Conservation (phyloP, 176 grass and related monocot species). For the Miscanthus lutarioriparius region DNA sequence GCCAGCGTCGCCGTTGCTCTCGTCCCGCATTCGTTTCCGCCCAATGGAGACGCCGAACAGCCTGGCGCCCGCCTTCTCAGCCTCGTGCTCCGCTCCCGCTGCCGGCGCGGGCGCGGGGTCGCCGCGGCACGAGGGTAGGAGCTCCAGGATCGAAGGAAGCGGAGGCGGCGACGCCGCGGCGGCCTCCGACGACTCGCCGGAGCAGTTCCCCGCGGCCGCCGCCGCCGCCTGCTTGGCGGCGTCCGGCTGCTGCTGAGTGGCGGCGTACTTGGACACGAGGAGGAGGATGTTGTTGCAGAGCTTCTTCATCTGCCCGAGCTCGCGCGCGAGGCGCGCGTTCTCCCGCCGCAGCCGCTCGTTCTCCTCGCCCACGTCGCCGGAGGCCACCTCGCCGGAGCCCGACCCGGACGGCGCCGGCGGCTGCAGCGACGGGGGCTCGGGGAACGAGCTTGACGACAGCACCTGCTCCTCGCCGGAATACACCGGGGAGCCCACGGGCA, state of each 20-base stretch:
- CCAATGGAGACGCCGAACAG: slow-evolving; percentile 82
- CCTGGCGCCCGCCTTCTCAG: slow-evolving; percentile 41
- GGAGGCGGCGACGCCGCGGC: background rate
- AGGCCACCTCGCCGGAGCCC: slow-evolving; percentile 19
- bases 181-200: slow-evolving; percentile 34
- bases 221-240: background rate
- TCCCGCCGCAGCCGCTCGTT: slow-evolving; percentile 65
- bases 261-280: slow-evolving; percentile 76
- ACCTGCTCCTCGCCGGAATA: slow-evolving; percentile 71
- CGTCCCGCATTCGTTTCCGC: slow-evolving; percentile 49
- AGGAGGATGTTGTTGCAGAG: slow-evolving; percentile 82
- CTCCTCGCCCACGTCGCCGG: slow-evolving; percentile 54
- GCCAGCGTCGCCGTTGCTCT: background rate
- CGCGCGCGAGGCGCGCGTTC: slow-evolving; percentile 65
- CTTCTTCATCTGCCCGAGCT: slow-evolving; percentile 79
- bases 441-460: slow-evolving; percentile 66
- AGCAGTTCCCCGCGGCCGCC: slow-evolving; percentile 3
- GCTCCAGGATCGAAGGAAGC: slow-evolving; percentile 45
- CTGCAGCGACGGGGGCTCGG: slow-evolving; percentile 9
- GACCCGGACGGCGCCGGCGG: slow-evolving; percentile 29
- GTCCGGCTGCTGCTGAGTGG: slow-evolving; percentile 43
- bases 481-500: slow-evolving; percentile 50
- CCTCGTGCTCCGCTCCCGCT: background rate
- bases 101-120: background rate
- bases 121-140: slow-evolving; percentile 47